Evolutionary conservation across 2,329 filamentous ascomycete genomes (phyloP).

Genomic region (Taxawa tesnikishii): DNA sequence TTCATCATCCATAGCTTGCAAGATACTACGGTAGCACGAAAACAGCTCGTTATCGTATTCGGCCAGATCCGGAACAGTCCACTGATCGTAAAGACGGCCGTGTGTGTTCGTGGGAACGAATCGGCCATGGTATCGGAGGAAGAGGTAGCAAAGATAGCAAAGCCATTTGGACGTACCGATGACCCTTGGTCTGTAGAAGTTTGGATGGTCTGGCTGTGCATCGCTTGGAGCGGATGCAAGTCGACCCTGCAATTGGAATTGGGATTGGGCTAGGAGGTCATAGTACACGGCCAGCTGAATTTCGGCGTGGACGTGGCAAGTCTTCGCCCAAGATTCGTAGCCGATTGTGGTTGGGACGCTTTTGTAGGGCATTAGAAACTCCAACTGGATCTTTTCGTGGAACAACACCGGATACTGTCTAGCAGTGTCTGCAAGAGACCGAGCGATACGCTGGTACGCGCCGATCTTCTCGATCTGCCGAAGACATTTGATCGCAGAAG

Average conservation of each 20-base stretch:
- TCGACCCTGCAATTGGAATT: too few relatives aligned
- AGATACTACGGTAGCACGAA: background rate
- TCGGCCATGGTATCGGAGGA: background rate
- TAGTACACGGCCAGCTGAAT: constrained; percentile 4
- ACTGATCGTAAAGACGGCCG: constrained; percentile 5
- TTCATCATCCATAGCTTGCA: background rate
- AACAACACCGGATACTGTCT: background rate
- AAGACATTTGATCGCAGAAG: constrained; percentile 4
- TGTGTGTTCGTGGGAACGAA: constrained; percentile 2
- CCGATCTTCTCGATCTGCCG: constrained; percentile 4
- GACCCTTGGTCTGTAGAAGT: background rate
- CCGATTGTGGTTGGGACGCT: constrained; percentile 1
- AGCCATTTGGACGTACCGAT: constrained; percentile 4
- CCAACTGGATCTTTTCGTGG: background rate
- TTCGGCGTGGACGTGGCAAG: constrained; percentile 5
- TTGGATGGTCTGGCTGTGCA: background rate
- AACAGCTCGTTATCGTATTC: background rate
- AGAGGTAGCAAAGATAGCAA: constrained; percentile 5
- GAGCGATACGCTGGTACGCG: constrained; percentile 1
- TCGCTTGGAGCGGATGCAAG: too few relatives aligned
- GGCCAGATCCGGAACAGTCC: constrained; percentile 5
- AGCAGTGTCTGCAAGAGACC: background rate
- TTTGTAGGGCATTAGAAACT: constrained; percentile 2
- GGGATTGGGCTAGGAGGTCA: too few relatives aligned
- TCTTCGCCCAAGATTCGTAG: constrained; percentile 3